phyloP scores from a whole-genome alignment of 176 grass and related monocot species.

The Tillandsia fasciculata region DNA sequence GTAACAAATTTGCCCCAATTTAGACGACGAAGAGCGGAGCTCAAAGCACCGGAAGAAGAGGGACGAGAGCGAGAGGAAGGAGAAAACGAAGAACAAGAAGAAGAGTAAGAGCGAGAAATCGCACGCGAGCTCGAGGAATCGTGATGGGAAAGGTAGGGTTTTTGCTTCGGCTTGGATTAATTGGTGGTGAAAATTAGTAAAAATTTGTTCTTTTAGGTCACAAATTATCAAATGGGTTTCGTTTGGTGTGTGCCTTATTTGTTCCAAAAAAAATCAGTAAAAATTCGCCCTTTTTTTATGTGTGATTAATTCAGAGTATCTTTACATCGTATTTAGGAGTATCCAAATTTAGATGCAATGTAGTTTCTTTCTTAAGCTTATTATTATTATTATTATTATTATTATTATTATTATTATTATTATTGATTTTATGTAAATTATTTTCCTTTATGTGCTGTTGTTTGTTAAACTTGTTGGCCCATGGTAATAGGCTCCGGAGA shows the following conservation, averaged over 20 bases:
- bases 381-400: too few relatives aligned
- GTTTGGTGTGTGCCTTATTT: background rate
- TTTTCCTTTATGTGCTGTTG: too few relatives aligned
- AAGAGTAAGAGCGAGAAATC: conserved; percentile 24
- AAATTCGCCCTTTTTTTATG: too few relatives aligned
- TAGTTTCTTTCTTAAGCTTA: too few relatives aligned
- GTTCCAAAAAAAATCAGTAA: too few relatives aligned
- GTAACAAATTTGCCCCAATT: conserved; percentile 10
- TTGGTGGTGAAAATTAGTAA: background rate
- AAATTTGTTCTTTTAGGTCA: background rate
- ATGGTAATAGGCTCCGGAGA: too few relatives aligned
- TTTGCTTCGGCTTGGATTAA: background rate
- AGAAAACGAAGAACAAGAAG: conserved; percentile 31
- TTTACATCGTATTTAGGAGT: too few relatives aligned
- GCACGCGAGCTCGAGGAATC: conserved; percentile 35
- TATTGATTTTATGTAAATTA: too few relatives aligned
- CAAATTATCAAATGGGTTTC: background rate
- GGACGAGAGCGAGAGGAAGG: conserved; percentile 31
- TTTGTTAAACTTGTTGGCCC: too few relatives aligned
- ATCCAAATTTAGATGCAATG: too few relatives aligned
- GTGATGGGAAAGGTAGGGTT: conserved; percentile 56
- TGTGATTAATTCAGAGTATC: too few relatives aligned
- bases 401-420: too few relatives aligned
- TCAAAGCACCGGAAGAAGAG: conserved; percentile 39
- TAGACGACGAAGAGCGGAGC: conserved; percentile 56